Evolutionary conservation across 208 protist genomes (phyloP), one percentile per base, ranked within the genome.

Genomic region (Acanthamoeba lenticulata): DNA sequence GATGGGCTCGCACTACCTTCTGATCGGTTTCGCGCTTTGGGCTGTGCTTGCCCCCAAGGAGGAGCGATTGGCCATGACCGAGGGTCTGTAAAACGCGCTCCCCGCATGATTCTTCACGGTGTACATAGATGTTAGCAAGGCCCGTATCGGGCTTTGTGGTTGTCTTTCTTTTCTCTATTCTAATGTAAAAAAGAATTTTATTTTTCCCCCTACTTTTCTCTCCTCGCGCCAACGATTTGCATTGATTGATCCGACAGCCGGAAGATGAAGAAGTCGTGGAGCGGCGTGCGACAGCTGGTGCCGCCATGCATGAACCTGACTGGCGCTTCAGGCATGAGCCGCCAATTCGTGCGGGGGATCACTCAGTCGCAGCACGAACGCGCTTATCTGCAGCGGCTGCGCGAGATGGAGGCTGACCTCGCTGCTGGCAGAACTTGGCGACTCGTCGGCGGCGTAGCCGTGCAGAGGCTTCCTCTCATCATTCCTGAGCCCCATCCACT

Each of bases 381-480:
- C 24, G 62, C 55, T 21, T 93, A 93, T 27, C 44, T 69, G 62
- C 52, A 93, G 2, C 19, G 88, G 34, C 88, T 93, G 7, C 24
- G 36, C 7, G 57, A 93, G 60, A 93, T 93, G 88, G 57, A 93
- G 88, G 62, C 40, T 13, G 88, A 93, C 21, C 38, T 36, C 9
- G 47, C 38, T 2, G 44, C 38, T 21, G 88, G 88, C 42, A 79
- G n/a, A 27, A 47, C 11, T n/a, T 72, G 62, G 88, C 32, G 88
- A 9, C 88, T 93, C 29, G 88, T 93, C 4, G 88, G 88, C 9
- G 88, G 38, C 1, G 15, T 52, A 1, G 38, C 40, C 13, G 55
- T 93, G 15, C 88, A 93, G n/a, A 69, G 88, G 29, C 29, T 77
- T 5, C 88, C 88, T 13, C 60, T 93, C 60, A 79, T 69, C 38